phyloP scores from a whole-genome alignment of 768 basidiomycete species.

The Daedaleopsis nitida region DNA sequence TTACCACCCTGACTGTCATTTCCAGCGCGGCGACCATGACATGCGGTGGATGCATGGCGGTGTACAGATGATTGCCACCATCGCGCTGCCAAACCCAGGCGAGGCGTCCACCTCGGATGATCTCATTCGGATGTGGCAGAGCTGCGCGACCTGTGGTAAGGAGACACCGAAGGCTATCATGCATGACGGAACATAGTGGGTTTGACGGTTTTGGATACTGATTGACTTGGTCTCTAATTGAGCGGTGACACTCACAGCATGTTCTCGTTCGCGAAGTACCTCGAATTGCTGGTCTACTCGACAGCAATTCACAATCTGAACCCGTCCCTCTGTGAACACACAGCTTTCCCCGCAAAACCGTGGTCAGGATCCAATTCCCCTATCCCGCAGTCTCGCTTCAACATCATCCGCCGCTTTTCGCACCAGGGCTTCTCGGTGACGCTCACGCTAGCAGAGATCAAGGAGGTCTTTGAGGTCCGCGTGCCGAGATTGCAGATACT shows the following conservation, averaged over 20 bases:
- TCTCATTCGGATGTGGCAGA: slow-evolving; percentile 30
- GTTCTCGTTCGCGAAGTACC: slow-evolving; percentile 31
- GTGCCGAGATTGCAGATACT: slow-evolving; percentile 63
- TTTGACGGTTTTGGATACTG: neutral
- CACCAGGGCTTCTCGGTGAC: slow-evolving; percentile 40
- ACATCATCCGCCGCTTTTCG: slow-evolving; percentile 46
- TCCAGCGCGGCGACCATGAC: slow-evolving; percentile 46
- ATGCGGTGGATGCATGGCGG: slow-evolving; percentile 42
- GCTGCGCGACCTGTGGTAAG: slow-evolving; percentile 32
- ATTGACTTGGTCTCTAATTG: neutral
- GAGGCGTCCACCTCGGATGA: slow-evolving; percentile 13
- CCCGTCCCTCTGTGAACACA: slow-evolving; percentile 29
- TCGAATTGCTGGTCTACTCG: slow-evolving; percentile 33
- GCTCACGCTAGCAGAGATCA: slow-evolving; percentile 46
- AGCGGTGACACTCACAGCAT: slow-evolving; percentile 16
- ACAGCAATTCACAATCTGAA: slow-evolving; percentile 17
- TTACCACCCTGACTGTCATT: slow-evolving; percentile 29
- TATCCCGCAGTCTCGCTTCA: slow-evolving; percentile 34
- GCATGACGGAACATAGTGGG: slow-evolving; percentile 34
- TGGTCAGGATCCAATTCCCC: slow-evolving; percentile 24
- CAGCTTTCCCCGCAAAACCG: slow-evolving; percentile 17
- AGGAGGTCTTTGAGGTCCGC: slow-evolving; percentile 62
- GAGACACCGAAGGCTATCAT: slow-evolving; percentile 26
- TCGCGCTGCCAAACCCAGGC: slow-evolving; percentile 3
- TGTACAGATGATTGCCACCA: slow-evolving; percentile 30